These are phyloP conservation scores for Diaporthe longicolla DNA, from an alignment of 2,329 filamentous ascomycete species.

Conservation along the genomic window DNA sequence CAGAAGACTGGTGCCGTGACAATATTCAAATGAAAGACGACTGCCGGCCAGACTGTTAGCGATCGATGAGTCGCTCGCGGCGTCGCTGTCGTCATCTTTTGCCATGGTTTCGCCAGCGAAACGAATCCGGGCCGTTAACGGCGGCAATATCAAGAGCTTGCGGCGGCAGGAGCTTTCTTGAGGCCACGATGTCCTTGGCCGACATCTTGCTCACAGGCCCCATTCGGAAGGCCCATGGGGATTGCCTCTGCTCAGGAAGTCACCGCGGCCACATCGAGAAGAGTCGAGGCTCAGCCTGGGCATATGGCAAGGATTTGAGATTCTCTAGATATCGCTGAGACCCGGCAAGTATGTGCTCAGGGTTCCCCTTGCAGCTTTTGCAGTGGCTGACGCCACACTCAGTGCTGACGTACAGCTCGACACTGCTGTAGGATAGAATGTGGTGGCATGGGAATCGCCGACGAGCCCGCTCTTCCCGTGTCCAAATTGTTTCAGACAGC, in stretches of 20 bases:
- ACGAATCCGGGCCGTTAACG: no score
- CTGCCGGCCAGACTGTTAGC: neutral
- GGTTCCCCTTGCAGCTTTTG: slow-evolving; percentile 56
- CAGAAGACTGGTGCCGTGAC: neutral
- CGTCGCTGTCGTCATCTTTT: no score
- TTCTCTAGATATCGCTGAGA: slow-evolving; percentile 19
- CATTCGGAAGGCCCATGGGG: no score
- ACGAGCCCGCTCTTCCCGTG: slow-evolving; percentile 44
- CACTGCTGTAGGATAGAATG: slow-evolving; percentile 39
- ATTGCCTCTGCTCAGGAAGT: no score
- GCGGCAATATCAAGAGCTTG: no score
- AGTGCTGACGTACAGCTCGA: slow-evolving; percentile 47
- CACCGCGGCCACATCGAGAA: no score
- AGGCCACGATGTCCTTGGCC: no score
- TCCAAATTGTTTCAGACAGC: slow-evolving; percentile 32
- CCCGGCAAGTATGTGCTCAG: slow-evolving; percentile 50
- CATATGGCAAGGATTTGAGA: slow-evolving; percentile 18
- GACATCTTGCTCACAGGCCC: no score
- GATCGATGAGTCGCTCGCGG: no score
- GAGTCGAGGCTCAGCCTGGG: slow-evolving; percentile 6
- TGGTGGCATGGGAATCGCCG: slow-evolving; percentile 56
- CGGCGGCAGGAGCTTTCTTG: no score
- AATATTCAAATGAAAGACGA: neutral
- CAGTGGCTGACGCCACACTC: slow-evolving; percentile 55
- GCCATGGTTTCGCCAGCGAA: no score